phyloP scores from a whole-genome alignment of 805 yeast species.

The Saccharomycopsis javanensis region DNA sequence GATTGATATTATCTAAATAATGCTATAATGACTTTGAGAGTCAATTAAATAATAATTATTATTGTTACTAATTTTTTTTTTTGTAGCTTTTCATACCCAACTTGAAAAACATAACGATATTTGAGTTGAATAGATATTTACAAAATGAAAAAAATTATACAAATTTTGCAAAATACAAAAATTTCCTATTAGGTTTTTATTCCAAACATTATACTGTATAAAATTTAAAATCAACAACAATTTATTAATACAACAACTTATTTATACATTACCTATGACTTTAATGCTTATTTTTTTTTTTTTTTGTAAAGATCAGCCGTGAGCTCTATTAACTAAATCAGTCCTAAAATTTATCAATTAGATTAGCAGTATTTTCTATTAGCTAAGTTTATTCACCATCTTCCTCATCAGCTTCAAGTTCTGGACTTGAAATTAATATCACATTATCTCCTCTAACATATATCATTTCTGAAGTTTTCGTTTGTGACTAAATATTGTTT shows the following conservation, averaged over 20 bases:
- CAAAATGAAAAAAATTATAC: too few relatives aligned
- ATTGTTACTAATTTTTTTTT: too few relatives aligned
- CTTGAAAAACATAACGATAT: too few relatives aligned
- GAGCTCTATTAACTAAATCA: background rate
- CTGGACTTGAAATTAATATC: slow-evolving; percentile 58
- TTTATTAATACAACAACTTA: background rate
- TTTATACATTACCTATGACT: background rate
- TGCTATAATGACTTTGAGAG: background rate
- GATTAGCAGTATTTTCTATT: background rate
- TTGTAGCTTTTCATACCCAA: too few relatives aligned
- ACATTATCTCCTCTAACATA: slow-evolving; percentile 98
- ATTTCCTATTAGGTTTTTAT: background rate
- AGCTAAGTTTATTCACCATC: background rate
- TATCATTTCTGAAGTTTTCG: slow-evolving; percentile 72
- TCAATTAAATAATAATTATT: too few relatives aligned
- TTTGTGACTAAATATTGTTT: slow-evolving; percentile 29
- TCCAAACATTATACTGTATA: background rate
- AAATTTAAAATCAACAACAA: background rate
- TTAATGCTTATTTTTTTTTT: background rate
- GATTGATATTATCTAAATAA: background rate
- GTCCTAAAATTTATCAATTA: too few relatives aligned
- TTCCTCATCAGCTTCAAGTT: slow-evolving; percentile 12
- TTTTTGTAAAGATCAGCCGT: background rate
- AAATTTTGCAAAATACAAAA: too few relatives aligned
- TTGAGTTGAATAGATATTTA: too few relatives aligned